Evolutionary conservation across 345 rosid species (phyloP), one percentile per base, ranked within the genome.

Genomic region (Aquilaria malaccensis): DNA sequence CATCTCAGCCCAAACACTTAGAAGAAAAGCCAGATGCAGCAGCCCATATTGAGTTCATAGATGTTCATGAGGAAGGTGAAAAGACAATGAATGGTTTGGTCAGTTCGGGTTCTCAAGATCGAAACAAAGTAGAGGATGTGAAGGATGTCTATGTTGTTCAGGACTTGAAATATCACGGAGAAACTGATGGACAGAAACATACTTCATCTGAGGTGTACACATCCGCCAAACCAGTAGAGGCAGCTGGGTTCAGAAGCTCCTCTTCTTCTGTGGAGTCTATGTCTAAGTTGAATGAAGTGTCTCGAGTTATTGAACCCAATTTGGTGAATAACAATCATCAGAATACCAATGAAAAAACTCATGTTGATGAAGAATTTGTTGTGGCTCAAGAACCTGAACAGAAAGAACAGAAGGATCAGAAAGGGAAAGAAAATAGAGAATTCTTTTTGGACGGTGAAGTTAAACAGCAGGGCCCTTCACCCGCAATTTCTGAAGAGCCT

Each of bases 241-340:
- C 30, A 15, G 64, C 58, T 15, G 76, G 60, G 50, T 29, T 22
- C 37, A 67, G 52, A 45, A 56, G 65, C 66, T 64, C 63, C 15
- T 62, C 62, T 59, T 60, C 64, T 60, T 47, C 57, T 2, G 75
- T 66, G 45, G 72, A 73, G 50, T 43, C 69, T 68, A 67, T 45
- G 58, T 45, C 63, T 56, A 71, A 70, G 67, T 71, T 51, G 58
- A 69, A 46, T 41, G 74, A 67, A 61, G 80, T 73, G 43, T 45
- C 68, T 68, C 49, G 51, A 55, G 66, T 31, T 45, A 59, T 47
- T 50, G 64, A 55, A 54, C 45, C 58, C 70, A 62, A 61, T 60
- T 29, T 54, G 45, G 70, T 60, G 30, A 60, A 48, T 63, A 74
- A 81, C 50, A 62, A 50, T 70, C 66, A 37, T 45, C 65, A 2